Base-by-base conservation (phyloP, 352 stramenopile genomes). In the Pythium vanterpoolii region DNA sequence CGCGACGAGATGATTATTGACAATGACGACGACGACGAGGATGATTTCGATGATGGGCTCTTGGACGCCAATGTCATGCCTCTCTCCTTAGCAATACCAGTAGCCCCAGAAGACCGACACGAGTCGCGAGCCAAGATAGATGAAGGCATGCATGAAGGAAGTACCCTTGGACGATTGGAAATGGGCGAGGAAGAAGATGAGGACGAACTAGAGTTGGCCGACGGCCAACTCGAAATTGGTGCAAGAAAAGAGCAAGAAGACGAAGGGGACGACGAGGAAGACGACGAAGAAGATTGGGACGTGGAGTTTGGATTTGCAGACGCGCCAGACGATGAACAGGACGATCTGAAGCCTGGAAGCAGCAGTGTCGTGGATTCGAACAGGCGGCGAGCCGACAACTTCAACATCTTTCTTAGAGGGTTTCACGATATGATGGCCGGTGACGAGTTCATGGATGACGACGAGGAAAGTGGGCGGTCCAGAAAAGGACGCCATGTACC, bases 371-470 rank as follows among this genome's bases (percentile, higher is more conserved):
- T 91, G 58, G 82, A 91, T 44, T 50, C 77, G 27, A 85, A 73
- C n/a, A 66, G 82, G 1, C 53, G 82, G 43, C 67, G 83, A 13
- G 72, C 80, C 1, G 80, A 90, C 61, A 93, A 93, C 54, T 86
- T 86, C 68, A 93, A 93, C 60, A 89, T 90, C 50, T 93, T 93
- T 44, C 50, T 93, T 38, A 73, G 76, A 4, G 85, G 87, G 51
- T 73, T 90, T 38, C 83, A 90, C 62, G 77, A 90, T 50, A 82
- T 90, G 47, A 80, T 90, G 74, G 83, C 86, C 45, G 80, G 81
- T 5, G 81, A 93, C 19, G 77, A 72, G 14, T 65, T 93, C 6
- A 68, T 72, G 44, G 54, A 66, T 7, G 64, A 77, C 28, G 64
- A 71, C 33, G 60, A 75, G 24, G 66, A 79, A 19, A 14, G 67